Base-by-base conservation (phyloP, 2,329 filamentous ascomycete species). In the Ceratocystis smalleyi region DNA sequence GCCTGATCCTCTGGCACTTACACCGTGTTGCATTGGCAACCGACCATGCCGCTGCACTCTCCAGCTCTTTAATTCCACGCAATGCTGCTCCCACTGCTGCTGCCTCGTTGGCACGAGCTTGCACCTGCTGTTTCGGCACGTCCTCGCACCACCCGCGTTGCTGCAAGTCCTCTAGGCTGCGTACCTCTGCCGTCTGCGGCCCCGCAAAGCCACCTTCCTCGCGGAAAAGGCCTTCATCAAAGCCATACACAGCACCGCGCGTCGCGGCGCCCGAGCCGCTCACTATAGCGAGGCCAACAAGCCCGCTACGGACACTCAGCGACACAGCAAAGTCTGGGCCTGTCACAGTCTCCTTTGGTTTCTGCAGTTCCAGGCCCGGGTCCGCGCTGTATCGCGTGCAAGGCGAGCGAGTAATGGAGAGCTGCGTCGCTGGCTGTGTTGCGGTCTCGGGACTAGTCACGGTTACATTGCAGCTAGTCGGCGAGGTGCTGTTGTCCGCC, bases 11-110 rank as follows among this genome's bases (percentile, higher is more conserved):
- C 4, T 15, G 19, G 0, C 57, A 62, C 60, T 51, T 27, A 68
- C 68, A 68, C 57, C 66, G 66, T 1, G 57, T 43, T 2, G 66
- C 63, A 2, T 69, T 61, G n/a, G 27, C 27, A 8, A 69, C 19
- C 10, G 59, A 63, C 66, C 68, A 69, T 15, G 61, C 63, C 1
- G 54, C 47, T 1, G 66, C 66, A 1, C 57, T 59, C 3, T 64
- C 63, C 8, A 69, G 35, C 2, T 61, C 64, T 43, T 19, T 2
- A 15, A 43, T 19, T 4, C 49, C 12, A 24, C 49, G 49, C 22
- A 54, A 15, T 17, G n/a, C 49, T 15, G 8, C 49, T 24, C 22
- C 12, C 49, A 30, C 49, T 17, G n/a, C 49, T 15, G 8, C 49
- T 24, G 49, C 12, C 49, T 54, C 49, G 2, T 30, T 10, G 19